phyloP scores from a whole-genome alignment of 345 rosid species.

The Heritiera littoralis region DNA sequence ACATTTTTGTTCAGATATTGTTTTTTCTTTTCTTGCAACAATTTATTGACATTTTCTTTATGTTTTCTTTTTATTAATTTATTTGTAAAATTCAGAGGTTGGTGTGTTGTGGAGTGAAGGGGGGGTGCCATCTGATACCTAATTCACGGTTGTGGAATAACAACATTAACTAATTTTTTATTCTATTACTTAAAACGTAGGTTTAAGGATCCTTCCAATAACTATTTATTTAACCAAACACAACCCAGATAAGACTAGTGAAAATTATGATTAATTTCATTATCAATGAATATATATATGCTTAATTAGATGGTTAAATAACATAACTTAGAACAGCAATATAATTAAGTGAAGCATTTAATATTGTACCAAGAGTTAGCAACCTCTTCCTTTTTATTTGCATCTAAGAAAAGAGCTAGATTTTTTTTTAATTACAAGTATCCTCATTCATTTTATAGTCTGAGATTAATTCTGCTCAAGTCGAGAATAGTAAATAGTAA shows the following conservation, averaged over 20 bases:
- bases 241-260: neutral
- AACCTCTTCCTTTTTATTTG: neutral
- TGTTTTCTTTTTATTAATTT: neutral
- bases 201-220: slow-evolving; percentile 5
- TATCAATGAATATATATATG: too few species aligned
- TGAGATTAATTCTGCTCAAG: too few species aligned
- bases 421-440: too few species aligned
- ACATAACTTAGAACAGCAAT: neutral
- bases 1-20: neutral
- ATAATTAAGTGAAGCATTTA: neutral
- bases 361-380: neutral
- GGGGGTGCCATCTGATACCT: neutral
- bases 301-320: neutral
- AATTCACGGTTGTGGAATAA: neutral
- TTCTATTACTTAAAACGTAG: neutral
- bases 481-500: too few species aligned
- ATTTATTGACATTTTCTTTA: neutral
- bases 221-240: slow-evolving; percentile 11
- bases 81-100: neutral
- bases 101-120: neutral
- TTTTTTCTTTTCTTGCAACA: neutral
- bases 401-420: neutral
- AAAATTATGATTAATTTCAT: neutral
- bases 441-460: too few species aligned
- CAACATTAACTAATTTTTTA: neutral